Evolutionary conservation across 2,329 filamentous ascomycete genomes (phyloP).

Genomic region (Colletotrichum plurivorum): DNA sequence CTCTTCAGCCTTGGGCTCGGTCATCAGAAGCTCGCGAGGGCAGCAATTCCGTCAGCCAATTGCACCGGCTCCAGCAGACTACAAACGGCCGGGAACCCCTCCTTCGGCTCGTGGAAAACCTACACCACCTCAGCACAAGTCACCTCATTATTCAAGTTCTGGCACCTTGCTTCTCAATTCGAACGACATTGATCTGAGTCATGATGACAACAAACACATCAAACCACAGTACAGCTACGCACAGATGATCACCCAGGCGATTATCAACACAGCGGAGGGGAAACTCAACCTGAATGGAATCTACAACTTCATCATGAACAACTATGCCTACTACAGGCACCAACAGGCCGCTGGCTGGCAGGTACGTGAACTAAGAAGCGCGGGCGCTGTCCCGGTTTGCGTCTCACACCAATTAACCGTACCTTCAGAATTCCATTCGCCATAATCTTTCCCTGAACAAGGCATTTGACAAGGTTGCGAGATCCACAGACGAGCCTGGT

Average conservation of each 20-base stretch:
- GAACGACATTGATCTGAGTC: conserved; percentile 80
- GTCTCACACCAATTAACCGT: conserved; percentile 44
- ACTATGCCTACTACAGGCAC: conserved; percentile 94
- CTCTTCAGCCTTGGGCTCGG: conserved; percentile 37
- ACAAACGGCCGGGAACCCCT: conserved; percentile 73
- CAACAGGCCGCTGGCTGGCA: conserved; percentile 88
- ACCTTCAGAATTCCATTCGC: conserved; percentile 86
- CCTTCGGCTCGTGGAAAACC: conserved; percentile 59
- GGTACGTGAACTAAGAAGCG: conserved; percentile 61
- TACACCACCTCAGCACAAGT: conserved; percentile 51
- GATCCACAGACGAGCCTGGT: conserved; percentile 93
- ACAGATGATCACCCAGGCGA: conserved; percentile 96
- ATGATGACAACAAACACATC: conserved; percentile 88
- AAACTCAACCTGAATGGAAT: conserved; percentile 94
- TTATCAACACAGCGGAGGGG: conserved; percentile 87
- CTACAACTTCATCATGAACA: conserved; percentile 91
- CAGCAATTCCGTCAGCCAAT: conserved; percentile 60
- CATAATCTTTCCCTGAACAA: conserved; percentile 98
- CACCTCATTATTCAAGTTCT: conserved; percentile 54
- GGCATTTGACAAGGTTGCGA: conserved; percentile 91
- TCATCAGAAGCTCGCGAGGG: conserved; percentile 32
- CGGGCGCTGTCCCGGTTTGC: background rate
- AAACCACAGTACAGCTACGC: conserved; percentile 98
- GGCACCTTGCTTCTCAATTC: conserved; percentile 63
- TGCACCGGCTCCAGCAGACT: conserved; percentile 72